Percentiles rank a stretch among this genome's conserved stretches.
These are phyloP conservation scores for Telfairia occidentalis DNA, from an alignment of 331 rosid species.

Conservation along the genomic window DNA sequence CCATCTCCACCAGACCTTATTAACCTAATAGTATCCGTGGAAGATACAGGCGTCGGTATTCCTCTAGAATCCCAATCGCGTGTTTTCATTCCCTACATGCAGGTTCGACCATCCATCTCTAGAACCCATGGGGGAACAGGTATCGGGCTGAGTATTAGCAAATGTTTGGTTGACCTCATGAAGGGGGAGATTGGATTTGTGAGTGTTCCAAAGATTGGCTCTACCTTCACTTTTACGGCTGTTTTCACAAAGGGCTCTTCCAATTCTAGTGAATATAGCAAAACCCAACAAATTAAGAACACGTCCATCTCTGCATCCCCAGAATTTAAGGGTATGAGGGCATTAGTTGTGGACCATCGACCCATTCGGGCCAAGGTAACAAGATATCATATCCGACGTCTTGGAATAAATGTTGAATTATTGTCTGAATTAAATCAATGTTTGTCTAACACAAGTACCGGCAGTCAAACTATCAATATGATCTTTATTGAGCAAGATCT, in stretches of 20 bases:
- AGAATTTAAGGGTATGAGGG: slow-evolving; percentile 53
- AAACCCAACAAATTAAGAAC: slow-evolving; percentile 30
- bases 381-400: slow-evolving; percentile 53
- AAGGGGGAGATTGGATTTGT: slow-evolving; percentile 57
- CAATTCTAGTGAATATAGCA: slow-evolving; percentile 24
- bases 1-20: slow-evolving; percentile 29
- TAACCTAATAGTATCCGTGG: slow-evolving; percentile 53
- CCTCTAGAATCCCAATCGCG: slow-evolving; percentile 51
- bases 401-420: slow-evolving; percentile 44
- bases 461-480: slow-evolving; percentile 21
- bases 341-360: slow-evolving; percentile 43
- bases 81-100: slow-evolving; percentile 71
- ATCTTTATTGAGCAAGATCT: slow-evolving; percentile 48
- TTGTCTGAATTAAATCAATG: slow-evolving; percentile 38
- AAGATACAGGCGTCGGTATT: slow-evolving; percentile 64
- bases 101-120: slow-evolving; percentile 57
- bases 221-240: slow-evolving; percentile 56
- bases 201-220: slow-evolving; percentile 52
- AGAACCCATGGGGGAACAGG: slow-evolving; percentile 71
- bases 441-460: slow-evolving; percentile 17
- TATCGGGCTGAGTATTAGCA: slow-evolving; percentile 67
- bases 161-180: slow-evolving; percentile 61
- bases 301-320: slow-evolving; percentile 30
- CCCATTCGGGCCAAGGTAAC: slow-evolving; percentile 50
- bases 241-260: slow-evolving; percentile 34